phyloP scores from a whole-genome alignment of 495 filamentous ascomycete genomes.

The Talaromyces liani region DNA sequence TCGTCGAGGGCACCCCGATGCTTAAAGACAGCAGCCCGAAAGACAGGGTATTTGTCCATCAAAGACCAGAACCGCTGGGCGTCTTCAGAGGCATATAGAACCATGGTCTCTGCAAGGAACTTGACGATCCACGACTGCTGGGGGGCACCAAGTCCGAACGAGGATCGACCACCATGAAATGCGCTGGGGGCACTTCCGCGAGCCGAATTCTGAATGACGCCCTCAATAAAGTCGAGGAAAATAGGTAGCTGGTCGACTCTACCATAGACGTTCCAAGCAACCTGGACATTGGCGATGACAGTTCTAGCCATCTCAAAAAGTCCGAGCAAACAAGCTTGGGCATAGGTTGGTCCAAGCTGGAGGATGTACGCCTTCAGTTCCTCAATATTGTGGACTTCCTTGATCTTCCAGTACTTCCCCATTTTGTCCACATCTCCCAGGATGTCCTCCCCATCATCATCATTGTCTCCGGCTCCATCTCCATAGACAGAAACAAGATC shows the following conservation, averaged over 20 bases:
- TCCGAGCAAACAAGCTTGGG: not conserved
- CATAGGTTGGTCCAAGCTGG: not conserved
- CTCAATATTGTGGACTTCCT: not conserved
- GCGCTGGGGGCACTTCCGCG: not conserved
- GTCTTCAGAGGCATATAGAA: not conserved
- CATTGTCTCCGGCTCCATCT: not conserved
- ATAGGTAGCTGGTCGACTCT: not conserved
- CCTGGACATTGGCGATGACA: not conserved
- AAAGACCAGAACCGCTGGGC: not conserved
- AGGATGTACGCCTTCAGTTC: not conserved
- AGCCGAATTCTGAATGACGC: not conserved
- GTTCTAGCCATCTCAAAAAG: not conserved
- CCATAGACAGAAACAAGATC: not conserved
- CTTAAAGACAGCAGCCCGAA: not conserved
- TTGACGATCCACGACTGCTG: not conserved
- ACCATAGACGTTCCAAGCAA: not conserved
- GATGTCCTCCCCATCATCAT: not conserved
- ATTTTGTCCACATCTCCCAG: not conserved
- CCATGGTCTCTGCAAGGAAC: not conserved
- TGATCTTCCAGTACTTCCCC: not conserved
- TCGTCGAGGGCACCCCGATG: not conserved
- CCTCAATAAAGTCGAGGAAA: not conserved
- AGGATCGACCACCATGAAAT: not conserved
- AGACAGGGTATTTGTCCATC: not conserved
- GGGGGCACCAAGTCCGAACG: not conserved